phyloP scores from a whole-genome alignment of 2,329 filamentous ascomycete species.

The Emmonsiellopsis sp. region DNA sequence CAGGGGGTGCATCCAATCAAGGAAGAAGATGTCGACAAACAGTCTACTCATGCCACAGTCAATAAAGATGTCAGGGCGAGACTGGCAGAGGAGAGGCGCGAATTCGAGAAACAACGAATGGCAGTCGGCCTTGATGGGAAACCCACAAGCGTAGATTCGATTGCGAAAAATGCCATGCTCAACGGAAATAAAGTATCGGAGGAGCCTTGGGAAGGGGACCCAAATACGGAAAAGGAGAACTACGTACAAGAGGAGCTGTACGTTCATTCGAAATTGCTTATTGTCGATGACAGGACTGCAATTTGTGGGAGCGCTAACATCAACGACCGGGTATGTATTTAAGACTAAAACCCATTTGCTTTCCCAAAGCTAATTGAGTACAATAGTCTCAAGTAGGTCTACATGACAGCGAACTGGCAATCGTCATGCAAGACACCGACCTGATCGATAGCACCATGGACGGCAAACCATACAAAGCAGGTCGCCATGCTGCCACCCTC shows the following conservation, averaged over 20 bases:
- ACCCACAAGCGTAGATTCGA: conserved; percentile 39
- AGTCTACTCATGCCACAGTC: conserved; percentile 22
- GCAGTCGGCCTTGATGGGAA: conserved; percentile 31
- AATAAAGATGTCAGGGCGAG: conserved; percentile 31
- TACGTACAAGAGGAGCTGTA: conserved; percentile 96
- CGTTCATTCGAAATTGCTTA: conserved; percentile 76
- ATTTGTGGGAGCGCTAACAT: conserved; percentile 69
- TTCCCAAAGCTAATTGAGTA: neutral
- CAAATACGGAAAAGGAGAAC: conserved; percentile 68
- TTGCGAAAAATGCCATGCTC: conserved; percentile 75
- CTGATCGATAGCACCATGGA: conserved; percentile 63
- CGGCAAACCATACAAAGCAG: conserved; percentile 60
- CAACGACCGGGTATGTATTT: conserved; percentile 48
- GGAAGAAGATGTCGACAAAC: conserved; percentile 36
- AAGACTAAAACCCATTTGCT: neutral
- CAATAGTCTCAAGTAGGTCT: conserved; percentile 65
- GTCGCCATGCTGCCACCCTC: conserved; percentile 67
- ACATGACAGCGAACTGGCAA: conserved; percentile 78
- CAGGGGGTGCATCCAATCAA: conserved; percentile 51
- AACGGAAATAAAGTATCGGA: conserved; percentile 52
- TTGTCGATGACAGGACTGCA: conserved; percentile 70
- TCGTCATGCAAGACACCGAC: conserved; percentile 70
- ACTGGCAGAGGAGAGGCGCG: conserved; percentile 37
- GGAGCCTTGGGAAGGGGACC: conserved; percentile 65
- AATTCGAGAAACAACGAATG: conserved; percentile 36